These are phyloP conservation scores for Coniosporium tulheliwenetii DNA, from an alignment of 2,329 filamentous ascomycete genomes.

Conservation along the genomic window DNA sequence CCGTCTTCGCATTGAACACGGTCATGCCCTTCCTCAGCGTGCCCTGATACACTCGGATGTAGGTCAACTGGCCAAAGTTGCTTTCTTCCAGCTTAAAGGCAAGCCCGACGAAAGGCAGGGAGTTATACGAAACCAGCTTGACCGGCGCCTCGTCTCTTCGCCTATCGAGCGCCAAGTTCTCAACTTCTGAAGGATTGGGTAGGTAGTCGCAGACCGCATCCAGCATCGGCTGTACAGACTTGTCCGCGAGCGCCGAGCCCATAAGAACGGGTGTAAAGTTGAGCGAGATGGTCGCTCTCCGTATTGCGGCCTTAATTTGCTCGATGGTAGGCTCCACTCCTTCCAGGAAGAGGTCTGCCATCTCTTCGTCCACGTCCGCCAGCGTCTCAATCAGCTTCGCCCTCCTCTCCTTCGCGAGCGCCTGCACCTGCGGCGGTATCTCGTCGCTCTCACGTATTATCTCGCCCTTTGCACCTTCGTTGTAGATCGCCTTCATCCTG, in stretches of 20 bases:
- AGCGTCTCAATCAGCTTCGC: conserved; percentile 82
- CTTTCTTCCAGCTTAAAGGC: conserved; percentile 99
- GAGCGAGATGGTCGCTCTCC: conserved; percentile 70
- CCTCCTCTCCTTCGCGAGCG: conserved; percentile 68
- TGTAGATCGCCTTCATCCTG: conserved; percentile 85
- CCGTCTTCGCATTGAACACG: conserved; percentile 83
- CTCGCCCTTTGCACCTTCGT: conserved; percentile 66
- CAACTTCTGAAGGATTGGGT: conserved; percentile 77
- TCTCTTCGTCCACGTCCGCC: conserved; percentile 95
- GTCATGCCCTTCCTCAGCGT: conserved; percentile 74
- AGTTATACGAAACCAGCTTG: conserved; percentile 83
- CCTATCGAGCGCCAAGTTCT: conserved; percentile 79
- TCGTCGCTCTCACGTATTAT: conserved; percentile 61
- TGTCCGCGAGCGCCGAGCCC: conserved; percentile 90
- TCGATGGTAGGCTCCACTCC: conserved; percentile 62
- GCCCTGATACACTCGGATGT: conserved; percentile 96
- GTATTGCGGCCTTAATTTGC: conserved; percentile 86
- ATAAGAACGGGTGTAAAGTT: conserved; percentile 94
- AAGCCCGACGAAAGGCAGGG: conserved; percentile 82
- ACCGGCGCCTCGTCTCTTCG: conserved; percentile 64
- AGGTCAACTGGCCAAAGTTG: conserved; percentile 95
- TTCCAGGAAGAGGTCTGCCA: conserved; percentile 86
- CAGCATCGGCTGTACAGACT: conserved; percentile 89
- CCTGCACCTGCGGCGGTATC: conserved; percentile 64
- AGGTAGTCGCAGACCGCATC: conserved; percentile 94